phyloP scores from a whole-genome alignment of 371 early-diverging fungal genomes.

The Fennellomyces sp. region DNA sequence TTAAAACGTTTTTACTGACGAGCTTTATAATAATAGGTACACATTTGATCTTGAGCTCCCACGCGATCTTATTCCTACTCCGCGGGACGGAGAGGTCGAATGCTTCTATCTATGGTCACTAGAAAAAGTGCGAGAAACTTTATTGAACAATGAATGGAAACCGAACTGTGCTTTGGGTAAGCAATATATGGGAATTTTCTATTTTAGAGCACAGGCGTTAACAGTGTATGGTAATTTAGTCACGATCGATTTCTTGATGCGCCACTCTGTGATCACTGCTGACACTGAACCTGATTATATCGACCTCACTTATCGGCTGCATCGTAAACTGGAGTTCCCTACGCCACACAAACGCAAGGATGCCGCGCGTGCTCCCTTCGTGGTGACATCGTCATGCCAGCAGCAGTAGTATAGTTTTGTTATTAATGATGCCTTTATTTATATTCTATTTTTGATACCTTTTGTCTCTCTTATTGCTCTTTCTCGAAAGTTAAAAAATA shows the following conservation, averaged over 20 bases:
- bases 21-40: constrained; percentile 45
- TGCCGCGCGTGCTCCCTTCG: constrained; percentile 3
- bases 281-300: constrained; percentile 84
- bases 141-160: constrained; percentile 78
- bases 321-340: constrained; percentile 71
- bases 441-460: not conserved
- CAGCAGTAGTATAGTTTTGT: not conserved
- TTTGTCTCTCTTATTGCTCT: not conserved
- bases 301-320: constrained; percentile 66
- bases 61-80: constrained; percentile 61
- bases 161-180: constrained; percentile 74
- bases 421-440: too few relatives aligned
- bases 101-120: constrained; percentile 77
- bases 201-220: too few relatives aligned
- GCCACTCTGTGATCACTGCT: constrained; percentile 72
- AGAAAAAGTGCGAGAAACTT: constrained; percentile 61
- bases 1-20: not conserved
- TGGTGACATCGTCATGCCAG: constrained; percentile 1
- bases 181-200: not conserved
- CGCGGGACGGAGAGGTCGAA: constrained; percentile 92
- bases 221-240: too few relatives aligned
- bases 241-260: constrained; percentile 84
- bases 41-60: constrained; percentile 85
- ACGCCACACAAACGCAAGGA: constrained; percentile 38
- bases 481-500: not conserved